phyloP scores from a whole-genome alignment of 805 yeast genomes.

The Candida takata region DNA sequence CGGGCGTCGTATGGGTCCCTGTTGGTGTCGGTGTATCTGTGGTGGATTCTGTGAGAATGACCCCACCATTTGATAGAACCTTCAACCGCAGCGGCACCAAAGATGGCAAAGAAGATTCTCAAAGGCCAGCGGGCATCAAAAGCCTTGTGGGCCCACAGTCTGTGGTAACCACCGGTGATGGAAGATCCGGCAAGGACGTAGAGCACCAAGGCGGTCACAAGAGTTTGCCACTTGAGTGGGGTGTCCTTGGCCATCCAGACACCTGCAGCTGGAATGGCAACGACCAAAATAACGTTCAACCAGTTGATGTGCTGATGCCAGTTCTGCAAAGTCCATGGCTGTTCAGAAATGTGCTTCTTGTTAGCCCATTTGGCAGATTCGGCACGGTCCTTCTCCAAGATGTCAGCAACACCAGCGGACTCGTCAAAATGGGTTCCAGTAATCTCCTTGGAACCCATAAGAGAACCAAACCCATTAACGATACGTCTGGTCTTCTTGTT shows the following conservation, averaged over 20 bases:
- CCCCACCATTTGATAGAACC: constrained; percentile 91
- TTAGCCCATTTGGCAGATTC: constrained; percentile 33
- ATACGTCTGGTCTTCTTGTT: constrained; percentile 63
- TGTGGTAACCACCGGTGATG: constrained; percentile 80
- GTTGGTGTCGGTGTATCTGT: constrained; percentile 75
- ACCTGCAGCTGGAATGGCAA: constrained; percentile 54
- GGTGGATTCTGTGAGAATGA: constrained; percentile 79
- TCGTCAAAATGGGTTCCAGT: constrained; percentile 62
- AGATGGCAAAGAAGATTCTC: constrained; percentile 59
- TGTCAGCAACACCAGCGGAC: constrained; percentile 38
- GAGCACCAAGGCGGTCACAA: constrained; percentile 32
- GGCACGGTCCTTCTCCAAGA: constrained; percentile 38
- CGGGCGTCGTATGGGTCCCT: constrained; percentile 87
- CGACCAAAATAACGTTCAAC: constrained; percentile 63
- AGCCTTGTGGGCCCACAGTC: constrained; percentile 73
- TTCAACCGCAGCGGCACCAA: constrained; percentile 79
- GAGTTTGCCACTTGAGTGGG: constrained; percentile 35
- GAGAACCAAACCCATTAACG: constrained; percentile 71
- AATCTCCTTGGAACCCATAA: constrained; percentile 78
- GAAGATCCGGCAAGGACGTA: constrained; percentile 63
- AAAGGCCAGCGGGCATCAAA: constrained; percentile 57
- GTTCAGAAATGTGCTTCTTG: constrained; percentile 59
- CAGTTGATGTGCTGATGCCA: constrained; percentile 76
- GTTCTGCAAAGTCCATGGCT: constrained; percentile 67
- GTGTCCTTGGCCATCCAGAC: constrained; percentile 34